Evolutionary conservation across 495 filamentous ascomycete genomes (phyloP).

Genomic region (Opeltia flavorubescens): DNA sequence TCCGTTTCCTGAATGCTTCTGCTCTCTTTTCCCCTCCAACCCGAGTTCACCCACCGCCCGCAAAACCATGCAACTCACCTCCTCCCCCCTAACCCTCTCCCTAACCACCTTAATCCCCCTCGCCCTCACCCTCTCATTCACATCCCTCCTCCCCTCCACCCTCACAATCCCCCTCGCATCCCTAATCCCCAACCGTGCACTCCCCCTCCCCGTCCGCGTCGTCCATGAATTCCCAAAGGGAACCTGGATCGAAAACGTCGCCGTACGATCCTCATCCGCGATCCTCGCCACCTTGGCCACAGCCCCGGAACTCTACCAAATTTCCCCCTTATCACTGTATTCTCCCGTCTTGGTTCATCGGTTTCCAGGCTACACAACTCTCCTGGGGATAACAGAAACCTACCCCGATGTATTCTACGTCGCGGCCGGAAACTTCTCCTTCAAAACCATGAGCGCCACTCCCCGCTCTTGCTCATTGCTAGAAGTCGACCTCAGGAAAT

Average conservation of each 20-base stretch:
- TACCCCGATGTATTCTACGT: constrained; percentile 5
- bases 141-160: not conserved
- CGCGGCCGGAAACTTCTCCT: constrained; percentile 2
- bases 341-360: not conserved
- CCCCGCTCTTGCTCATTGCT: not conserved
- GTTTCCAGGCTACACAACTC: not conserved
- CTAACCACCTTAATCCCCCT: not conserved
- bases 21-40: not conserved
- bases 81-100: not conserved
- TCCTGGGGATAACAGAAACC: constrained; percentile 3
- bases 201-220: not conserved
- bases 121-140: not conserved
- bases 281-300: constrained; percentile 31
- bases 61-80: not conserved
- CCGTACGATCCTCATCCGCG: constrained; percentile 30
- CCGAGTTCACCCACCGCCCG: not conserved
- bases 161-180: not conserved
- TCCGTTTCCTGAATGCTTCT: not conserved
- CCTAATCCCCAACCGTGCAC: too few relatives aligned
- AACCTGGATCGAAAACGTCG: constrained; percentile 31
- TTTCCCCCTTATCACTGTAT: not conserved
- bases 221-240: constrained; percentile 19
- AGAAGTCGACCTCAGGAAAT: constrained; percentile 1
- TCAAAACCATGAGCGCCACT: not conserved
- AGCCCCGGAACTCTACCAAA: constrained; percentile 10